Conservation (phyloP, 805 yeast genomes). For the Nakazawaea siamensis region DNA sequence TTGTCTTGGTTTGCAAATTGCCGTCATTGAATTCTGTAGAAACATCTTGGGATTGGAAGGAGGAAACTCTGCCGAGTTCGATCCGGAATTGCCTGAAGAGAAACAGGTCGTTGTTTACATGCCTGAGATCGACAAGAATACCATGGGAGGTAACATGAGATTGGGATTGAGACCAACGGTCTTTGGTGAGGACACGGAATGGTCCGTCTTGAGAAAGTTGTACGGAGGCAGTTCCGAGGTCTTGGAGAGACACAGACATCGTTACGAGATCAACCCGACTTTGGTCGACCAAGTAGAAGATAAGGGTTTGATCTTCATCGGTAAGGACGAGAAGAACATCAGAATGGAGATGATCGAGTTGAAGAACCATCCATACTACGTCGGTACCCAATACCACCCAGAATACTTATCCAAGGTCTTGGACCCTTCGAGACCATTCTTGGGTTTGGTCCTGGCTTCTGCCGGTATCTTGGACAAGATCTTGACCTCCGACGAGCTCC, state of each 20-base stretch:
- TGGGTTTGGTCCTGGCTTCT: constrained; percentile 93
- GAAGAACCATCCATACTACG: constrained; percentile 80
- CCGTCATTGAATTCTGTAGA: constrained; percentile 89
- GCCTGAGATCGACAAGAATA: constrained; percentile 97
- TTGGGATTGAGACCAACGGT: constrained; percentile 87
- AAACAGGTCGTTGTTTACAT: constrained; percentile 83
- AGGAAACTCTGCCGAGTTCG: constrained; percentile 80
- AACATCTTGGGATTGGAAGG: constrained; percentile 59
- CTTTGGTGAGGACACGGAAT: constrained; percentile 60
- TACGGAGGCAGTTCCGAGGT: constrained; percentile 68
- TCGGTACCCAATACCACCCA: constrained; percentile 97
- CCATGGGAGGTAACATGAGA: constrained; percentile 99
- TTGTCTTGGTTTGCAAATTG: constrained; percentile 95
- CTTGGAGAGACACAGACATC: constrained; percentile 94
- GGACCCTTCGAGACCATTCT: constrained; percentile 93
- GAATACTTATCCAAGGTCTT: constrained; percentile 94
- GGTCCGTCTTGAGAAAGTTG: constrained; percentile 65
- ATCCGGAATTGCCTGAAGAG: constrained; percentile 49
- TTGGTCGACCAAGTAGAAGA: constrained; percentile 63
- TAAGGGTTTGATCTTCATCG: constrained; percentile 81
- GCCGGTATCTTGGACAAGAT: constrained; percentile 73
- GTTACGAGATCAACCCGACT: constrained; percentile 94
- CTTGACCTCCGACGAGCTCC: constrained; percentile 30
- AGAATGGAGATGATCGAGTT: constrained; percentile 95
- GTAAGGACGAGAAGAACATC: constrained; percentile 81